phyloP scores from a whole-genome alignment of 345 rosid species.

The Populus nigra region DNA sequence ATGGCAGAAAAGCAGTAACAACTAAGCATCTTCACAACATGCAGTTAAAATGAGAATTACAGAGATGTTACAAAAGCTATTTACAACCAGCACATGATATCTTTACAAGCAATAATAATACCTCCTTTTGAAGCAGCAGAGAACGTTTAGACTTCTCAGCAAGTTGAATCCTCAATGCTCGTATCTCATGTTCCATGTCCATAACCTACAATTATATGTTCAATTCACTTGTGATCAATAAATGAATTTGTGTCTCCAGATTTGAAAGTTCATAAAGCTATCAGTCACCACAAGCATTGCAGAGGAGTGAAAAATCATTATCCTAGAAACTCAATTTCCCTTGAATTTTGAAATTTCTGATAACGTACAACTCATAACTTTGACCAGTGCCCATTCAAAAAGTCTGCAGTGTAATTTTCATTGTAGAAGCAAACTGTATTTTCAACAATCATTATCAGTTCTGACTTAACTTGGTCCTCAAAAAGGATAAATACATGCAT shows the following conservation, averaged over 20 bases:
- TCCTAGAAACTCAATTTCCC: background rate
- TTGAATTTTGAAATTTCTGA: background rate
- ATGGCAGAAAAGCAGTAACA: background rate
- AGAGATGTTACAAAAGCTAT: background rate
- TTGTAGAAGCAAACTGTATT: background rate
- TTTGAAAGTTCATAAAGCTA: background rate
- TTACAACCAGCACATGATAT: background rate
- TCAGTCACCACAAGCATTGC: background rate
- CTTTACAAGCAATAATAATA: slow-evolving; percentile 10
- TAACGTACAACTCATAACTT: background rate
- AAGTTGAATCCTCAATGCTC: slow-evolving; percentile 75
- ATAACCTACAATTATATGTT: slow-evolving; percentile 52
- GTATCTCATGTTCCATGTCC: slow-evolving; percentile 93
- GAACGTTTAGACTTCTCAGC: slow-evolving; percentile 73
- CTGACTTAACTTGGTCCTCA: background rate
- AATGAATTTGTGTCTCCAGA: background rate
- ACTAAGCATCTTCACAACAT: background rate
- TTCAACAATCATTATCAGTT: background rate
- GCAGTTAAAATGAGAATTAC: background rate
- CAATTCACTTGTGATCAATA: slow-evolving; percentile 6
- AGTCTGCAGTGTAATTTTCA: background rate
- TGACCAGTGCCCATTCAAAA: background rate
- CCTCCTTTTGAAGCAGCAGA: slow-evolving; percentile 74
- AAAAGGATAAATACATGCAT: background rate
- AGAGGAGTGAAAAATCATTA: background rate